Evolutionary conservation across 1,284 basidiomycete genomes (phyloP).

Genomic region (Fomitiporia mediterranea): DNA sequence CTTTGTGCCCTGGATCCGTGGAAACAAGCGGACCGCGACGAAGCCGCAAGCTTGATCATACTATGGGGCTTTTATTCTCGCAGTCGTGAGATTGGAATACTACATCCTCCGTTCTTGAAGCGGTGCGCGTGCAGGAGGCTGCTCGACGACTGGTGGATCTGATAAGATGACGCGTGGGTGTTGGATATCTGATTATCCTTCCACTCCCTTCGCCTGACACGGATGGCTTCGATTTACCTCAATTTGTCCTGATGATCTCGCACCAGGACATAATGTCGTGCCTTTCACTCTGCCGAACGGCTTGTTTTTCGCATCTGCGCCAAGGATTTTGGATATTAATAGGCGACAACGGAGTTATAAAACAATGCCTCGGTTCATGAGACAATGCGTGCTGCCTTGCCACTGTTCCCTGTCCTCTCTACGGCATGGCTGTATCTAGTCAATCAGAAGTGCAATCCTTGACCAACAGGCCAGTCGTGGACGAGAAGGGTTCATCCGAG

Average conservation of each 20-base stretch:
- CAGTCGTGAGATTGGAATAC: not conserved
- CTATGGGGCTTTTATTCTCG: not conserved
- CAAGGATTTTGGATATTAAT: not conserved
- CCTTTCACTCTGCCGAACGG: not conserved
- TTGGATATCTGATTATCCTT: slow-evolving; percentile 8
- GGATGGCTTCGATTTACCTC: not conserved
- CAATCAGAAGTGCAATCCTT: not conserved
- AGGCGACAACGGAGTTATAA: not conserved
- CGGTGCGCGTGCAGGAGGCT: not conserved
- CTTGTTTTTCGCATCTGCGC: slow-evolving; percentile 1
- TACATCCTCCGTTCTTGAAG: not conserved
- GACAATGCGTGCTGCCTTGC: not conserved
- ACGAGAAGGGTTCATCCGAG: slow-evolving; percentile 17
- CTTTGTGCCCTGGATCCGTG: not conserved
- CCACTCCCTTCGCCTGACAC: not conserved
- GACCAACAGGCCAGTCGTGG: not conserved
- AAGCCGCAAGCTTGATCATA: not conserved
- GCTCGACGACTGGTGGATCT: slow-evolving; percentile 5
- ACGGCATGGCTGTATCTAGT: not conserved
- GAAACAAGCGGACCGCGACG: not conserved
- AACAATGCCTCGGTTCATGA: not conserved
- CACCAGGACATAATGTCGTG: not conserved
- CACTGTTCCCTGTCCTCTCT: not conserved
- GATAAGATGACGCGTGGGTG: slow-evolving; percentile 9
- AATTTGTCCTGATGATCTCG: not conserved